phyloP scores from a whole-genome alignment of 1,284 basidiomycete species.

The Sanghuangporus weigelae region DNA sequence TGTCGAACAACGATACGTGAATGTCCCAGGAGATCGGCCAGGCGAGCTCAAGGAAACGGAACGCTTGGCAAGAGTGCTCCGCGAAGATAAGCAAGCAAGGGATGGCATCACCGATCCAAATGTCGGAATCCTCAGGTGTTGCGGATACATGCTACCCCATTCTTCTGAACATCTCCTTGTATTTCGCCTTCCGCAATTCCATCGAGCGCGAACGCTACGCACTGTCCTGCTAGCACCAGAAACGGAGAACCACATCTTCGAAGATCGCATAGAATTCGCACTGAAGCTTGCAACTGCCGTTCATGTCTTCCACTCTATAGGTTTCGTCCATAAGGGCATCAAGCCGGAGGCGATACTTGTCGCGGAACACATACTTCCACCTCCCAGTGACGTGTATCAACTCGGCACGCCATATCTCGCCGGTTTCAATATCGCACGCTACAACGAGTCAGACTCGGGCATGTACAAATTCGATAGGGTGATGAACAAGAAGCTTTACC shows the following conservation, averaged over 20 bases:
- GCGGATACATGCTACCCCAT: background rate
- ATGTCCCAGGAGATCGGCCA: background rate
- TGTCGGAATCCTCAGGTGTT: constrained; percentile 5
- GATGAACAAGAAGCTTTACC: constrained; percentile 2
- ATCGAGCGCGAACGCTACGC: background rate
- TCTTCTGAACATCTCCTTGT: background rate
- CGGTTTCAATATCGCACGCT: background rate
- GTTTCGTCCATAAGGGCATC: constrained; percentile 1
- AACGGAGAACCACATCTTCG: background rate
- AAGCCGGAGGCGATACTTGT: constrained; percentile 1
- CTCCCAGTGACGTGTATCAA: background rate
- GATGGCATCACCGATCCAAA: background rate
- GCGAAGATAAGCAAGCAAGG: background rate
- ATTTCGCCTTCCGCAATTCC: background rate
- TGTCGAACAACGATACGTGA: background rate
- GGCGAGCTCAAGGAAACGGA: background rate
- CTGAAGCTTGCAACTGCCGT: background rate
- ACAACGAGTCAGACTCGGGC: background rate
- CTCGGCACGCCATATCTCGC: constrained; percentile 6
- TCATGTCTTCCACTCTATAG: constrained; percentile 1
- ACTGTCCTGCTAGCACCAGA: background rate
- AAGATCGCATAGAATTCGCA: constrained; percentile 2
- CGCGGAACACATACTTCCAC: background rate
- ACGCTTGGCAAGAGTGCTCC: background rate
- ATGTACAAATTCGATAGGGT: background rate